Conservation (phyloP, 78 protist genomes). For the slime mould (Dictyostelium discoideum) region dicty_2.7 NC_007089.4:984501-985000, state of each 20-base stretch:
- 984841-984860: background rate
- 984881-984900: background rate
- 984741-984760: constrained; percentile 7
- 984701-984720: no score
- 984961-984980: constrained; percentile 6
- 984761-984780: constrained; percentile 21
- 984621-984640: background rate
- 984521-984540: no score
- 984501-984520: no score
- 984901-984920: background rate
- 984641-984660: background rate
- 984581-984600: background rate
- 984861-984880: background rate
- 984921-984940: background rate
- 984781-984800: constrained; percentile 17
- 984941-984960: background rate
- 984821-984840: background rate
- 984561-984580: background rate
- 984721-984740: background rate
- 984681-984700: no score
- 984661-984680: no score
- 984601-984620: background rate
- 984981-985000: constrained; percentile 10
- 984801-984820: background rate
- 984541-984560: no score